Evolutionary conservation across 805 yeast species (phyloP), one percentile per base, ranked within the genome.

Genomic region (Starmerella sirachaensis): DNA sequence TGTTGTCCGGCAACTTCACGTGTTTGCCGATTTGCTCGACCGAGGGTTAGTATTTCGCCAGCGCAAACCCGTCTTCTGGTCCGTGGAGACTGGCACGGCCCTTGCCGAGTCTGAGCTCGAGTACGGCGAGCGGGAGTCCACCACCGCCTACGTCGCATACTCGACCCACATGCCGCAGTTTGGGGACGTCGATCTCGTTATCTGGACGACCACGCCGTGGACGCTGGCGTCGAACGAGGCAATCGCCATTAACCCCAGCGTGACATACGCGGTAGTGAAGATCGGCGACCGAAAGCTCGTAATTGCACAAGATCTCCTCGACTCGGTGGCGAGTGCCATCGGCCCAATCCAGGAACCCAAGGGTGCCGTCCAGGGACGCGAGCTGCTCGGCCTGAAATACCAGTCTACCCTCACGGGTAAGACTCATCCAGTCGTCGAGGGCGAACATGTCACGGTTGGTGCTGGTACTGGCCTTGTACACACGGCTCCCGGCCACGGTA

Each of bases 161-260:
- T 23, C 24, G 2, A 31, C 44, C 10, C 22, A 43, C 14, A 33
- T 49, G 10, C 25, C 18, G n/a, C 40, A 32, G 7, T 5, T 23
- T 12, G 16, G 2, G 4, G 18, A 25, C 13, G 37, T 37, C 16
- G 18, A 13, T 4, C 41, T 58, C 2, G 51, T 58, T 4, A 83
- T 91, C 40, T 91, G 99, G 99, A 91, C 99, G 0, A 86, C 95
- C 1, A 91, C 98, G 1, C 96, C 98, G 0, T 91, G 99, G 99
- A 91, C 99, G 0, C 65, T 91, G 22, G 81, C 83, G 4, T 77
- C 94, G 0, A 91, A 91, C 54, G 67, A 69, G 45, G 96, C 96
- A 0, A 73, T 91, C 29, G 77, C 91, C 31, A 67, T 79, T 29
- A 74, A 83, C 51, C 59, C 70, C 19, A 59, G 65, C 1, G 61